Evolutionary conservation across 495 filamentous ascomycete species (phyloP).

Genomic region (Neurospora sp.): DNA sequence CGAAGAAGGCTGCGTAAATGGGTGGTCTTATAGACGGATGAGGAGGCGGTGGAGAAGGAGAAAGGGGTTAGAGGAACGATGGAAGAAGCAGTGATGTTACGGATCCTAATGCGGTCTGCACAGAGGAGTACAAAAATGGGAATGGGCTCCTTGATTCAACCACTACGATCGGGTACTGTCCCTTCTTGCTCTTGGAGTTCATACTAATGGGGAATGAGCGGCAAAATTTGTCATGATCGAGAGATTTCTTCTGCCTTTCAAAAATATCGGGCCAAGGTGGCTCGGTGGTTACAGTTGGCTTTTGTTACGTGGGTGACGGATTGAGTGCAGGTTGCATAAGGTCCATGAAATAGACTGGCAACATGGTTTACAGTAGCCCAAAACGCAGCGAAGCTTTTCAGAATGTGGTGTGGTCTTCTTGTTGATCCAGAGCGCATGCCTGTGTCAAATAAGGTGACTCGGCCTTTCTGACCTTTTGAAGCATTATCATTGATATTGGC

Average conservation of each 20-base stretch:
- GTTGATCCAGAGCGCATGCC: neutral
- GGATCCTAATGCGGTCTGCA: neutral
- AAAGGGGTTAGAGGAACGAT: neutral
- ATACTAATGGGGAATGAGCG: neutral
- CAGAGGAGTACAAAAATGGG: neutral
- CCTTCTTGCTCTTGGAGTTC: neutral
- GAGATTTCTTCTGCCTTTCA: neutral
- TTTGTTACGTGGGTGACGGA: neutral
- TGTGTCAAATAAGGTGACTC: neutral
- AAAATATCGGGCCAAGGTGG: neutral
- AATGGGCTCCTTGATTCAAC: neutral
- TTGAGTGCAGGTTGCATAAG: neutral
- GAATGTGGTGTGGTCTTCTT: neutral
- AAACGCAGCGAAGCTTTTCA: neutral
- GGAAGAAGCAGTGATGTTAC: neutral
- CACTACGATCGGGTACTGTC: neutral
- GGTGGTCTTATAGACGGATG: neutral
- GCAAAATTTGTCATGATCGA: neutral
- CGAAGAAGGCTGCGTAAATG: slow-evolving; percentile 56
- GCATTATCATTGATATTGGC: neutral
- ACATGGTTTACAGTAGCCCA: neutral
- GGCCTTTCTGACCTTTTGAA: neutral
- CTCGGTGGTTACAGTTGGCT: neutral
- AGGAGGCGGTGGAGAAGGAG: neutral
- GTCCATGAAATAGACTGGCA: neutral